Base-by-base conservation (phyloP, 1,284 basidiomycete genomes). In the Trichosporon coremiiforme region DNA sequence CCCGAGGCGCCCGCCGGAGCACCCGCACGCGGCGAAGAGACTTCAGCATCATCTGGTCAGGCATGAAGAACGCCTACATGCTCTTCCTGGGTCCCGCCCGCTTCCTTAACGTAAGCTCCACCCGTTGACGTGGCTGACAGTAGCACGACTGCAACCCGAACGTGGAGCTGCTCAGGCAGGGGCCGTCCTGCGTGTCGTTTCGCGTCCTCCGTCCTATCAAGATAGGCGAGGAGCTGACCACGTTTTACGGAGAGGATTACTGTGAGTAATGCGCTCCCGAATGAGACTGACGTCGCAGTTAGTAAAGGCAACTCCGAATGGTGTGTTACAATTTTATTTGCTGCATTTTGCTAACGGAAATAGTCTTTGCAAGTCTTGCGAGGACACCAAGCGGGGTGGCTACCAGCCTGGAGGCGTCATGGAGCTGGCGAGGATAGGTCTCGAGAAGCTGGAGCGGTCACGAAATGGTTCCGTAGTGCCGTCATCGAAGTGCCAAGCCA, bases 61-160 rank as follows among this genome's bases (percentile, higher is more conserved):
- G 77, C 22, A 65, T 78, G 41, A 78, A 80, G 66, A 69, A 76
- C 63, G 79, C 80, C 38, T 77, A 76, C 60, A 79, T 80, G 74
- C 75, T 84, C 12, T 84, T 82, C 73, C 76, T 84, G 1, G 83
- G 83, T n/a, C 82, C 83, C 0, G 83, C 82, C 0, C 74, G 82
- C 25, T 84, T 84, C 65, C 70, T 84, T 53, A 84, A 84, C 69
- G 82, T 83, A 67, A 71, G 80, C 76, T 7, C 36, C 29, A 22
- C 1, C 29, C 31, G 2, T 33, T 9, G 12, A 17, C 20, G 62
- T 33, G 15, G 47, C 64, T 66, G 35, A 62, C 65, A 4, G 1
- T 45, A 83, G 80, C 83, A 84, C 65, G 83, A 84, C 69, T 84
- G 83, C 70, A 70, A 77, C 13, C 82, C 82, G 7, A 83, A 83